Evolutionary conservation across 2,329 filamentous ascomycete genomes (phyloP), one percentile per base, ranked within the genome.

Genomic region (Clonostachys rosea): DNA sequence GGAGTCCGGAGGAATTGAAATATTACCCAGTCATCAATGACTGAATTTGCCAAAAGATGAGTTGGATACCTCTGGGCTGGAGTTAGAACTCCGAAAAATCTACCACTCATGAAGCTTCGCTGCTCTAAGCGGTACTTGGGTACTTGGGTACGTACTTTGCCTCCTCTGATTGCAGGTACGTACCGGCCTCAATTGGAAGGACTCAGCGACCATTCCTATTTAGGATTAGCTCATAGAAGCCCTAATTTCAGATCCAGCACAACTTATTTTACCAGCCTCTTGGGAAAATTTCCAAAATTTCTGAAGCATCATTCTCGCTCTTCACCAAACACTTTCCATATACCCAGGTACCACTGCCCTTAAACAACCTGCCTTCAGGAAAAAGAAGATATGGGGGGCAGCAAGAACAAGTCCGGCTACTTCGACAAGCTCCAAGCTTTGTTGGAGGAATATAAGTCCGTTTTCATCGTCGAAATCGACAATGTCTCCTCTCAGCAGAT

Each of bases 401-500:
- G 88, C 67, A 82, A 79, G 68, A 91, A 86, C 85, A 99, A 97
- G 85, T 83, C 89, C 73, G 88, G 72, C 65, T 96, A 99, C 86
- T 99, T 99, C 83, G 92, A 96, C 76, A 97, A 97, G 91, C 91
- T 99, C 74, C 95, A 96, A 87, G 74, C 74, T 75, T 85, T 97
- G 73, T 87, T 99, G 73, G 89, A 97, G 81, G 86, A 91, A 73
- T 97, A 95, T 87, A 84, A 84, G 74, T 92, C 88, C 68, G 88
- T 97, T 80, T 97, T 99, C 89, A 91, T 99, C 74, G 91, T 96
- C 74, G 69, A 84, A 69, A 87, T 92, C 70, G 89, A 97, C 90
- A 99, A 97, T 99, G 94, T 99, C 85, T 90, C 87, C 75, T 99
- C 94, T 63, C 94, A 99, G 86, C 95, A 99, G 86, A 99, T 99